A percentile compares a stretch with the other conserved stretches of the same genome.
phyloP scores from a whole-genome alignment of 2,329 filamentous ascomycete species.

The Xylariaceae sp. region DNA sequence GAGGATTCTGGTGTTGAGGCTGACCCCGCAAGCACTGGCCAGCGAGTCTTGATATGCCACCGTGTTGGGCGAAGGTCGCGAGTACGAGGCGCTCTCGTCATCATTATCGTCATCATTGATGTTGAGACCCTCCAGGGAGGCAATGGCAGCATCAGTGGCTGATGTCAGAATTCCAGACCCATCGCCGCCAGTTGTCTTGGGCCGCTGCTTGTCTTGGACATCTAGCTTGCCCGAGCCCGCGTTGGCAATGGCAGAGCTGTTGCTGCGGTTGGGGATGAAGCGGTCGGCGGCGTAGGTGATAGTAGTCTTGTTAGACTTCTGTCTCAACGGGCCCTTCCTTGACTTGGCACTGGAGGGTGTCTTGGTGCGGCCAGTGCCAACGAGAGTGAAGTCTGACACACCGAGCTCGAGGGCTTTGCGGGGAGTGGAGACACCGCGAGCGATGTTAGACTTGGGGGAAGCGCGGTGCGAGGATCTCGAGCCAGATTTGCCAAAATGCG shows the following conservation, averaged over 20 bases:
- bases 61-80: conserved; percentile 77
- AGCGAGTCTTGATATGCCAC: conserved; percentile 89
- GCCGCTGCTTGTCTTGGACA: conserved; percentile 57
- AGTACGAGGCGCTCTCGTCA: conserved; percentile 61
- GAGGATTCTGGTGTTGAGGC: conserved; percentile 87
- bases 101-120: conserved; percentile 65
- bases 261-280: conserved; percentile 89
- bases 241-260: conserved; percentile 82
- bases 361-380: conserved; percentile 65
- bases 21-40: conserved; percentile 85
- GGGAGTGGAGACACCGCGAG: conserved; percentile 64
- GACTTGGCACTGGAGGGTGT: conserved; percentile 47
- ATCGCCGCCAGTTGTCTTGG: conserved; percentile 64
- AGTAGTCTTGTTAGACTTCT: conserved; percentile 65
- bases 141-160: conserved; percentile 71
- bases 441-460: conserved; percentile 96
- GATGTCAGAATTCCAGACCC: conserved; percentile 70
- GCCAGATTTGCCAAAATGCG: conserved; percentile 65
- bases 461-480: conserved; percentile 66
- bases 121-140: conserved; percentile 72
- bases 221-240: conserved; percentile 79
- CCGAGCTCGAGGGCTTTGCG: conserved; percentile 79
- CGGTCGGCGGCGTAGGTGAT: conserved; percentile 77
- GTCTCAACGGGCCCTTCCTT: conserved; percentile 45
- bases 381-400: conserved; percentile 86